Percentiles rank a stretch among this genome's conserved stretches.
These are phyloP conservation scores for Cryptosporidium andersoni DNA, from an alignment of 169 alveolate genomes.

Conservation along the genomic window DNA sequence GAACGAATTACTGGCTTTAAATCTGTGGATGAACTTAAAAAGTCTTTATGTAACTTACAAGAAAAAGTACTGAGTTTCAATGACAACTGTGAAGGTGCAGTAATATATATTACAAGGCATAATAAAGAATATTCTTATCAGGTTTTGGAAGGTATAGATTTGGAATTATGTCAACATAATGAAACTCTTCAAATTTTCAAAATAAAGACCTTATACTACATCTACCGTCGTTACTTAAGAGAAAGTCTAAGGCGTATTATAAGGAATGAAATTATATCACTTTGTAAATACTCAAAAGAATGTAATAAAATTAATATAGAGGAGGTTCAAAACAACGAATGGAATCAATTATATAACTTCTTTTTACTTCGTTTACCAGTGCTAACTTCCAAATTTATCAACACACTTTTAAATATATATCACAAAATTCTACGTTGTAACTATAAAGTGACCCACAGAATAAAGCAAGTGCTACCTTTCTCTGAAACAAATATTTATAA, in stretches of 20 bases:
- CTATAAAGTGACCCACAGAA: no score
- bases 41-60: constrained; percentile 8
- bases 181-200: constrained; percentile 16
- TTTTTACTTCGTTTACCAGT: no score
- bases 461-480: no score
- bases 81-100: constrained; percentile 22
- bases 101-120: constrained; percentile 4
- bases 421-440: no score
- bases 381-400: no score
- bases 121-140: no score
- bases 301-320: no score
- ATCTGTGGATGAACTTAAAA: constrained; percentile 2
- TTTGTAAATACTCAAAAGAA: no score
- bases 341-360: no score
- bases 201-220: constrained; percentile 3
- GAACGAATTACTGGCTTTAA: not conserved
- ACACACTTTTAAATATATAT: no score
- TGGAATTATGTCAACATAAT: not conserved
- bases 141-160: not conserved
- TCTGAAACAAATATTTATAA: no score
- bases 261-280: not conserved
- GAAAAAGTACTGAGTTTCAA: not conserved
- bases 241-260: constrained; percentile 21
- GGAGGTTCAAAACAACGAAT: no score
- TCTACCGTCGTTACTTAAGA: not conserved